These are phyloP conservation scores for Curvularia sp. DNA, from an alignment of 2,329 filamentous ascomycete species.

Conservation along the genomic window DNA sequence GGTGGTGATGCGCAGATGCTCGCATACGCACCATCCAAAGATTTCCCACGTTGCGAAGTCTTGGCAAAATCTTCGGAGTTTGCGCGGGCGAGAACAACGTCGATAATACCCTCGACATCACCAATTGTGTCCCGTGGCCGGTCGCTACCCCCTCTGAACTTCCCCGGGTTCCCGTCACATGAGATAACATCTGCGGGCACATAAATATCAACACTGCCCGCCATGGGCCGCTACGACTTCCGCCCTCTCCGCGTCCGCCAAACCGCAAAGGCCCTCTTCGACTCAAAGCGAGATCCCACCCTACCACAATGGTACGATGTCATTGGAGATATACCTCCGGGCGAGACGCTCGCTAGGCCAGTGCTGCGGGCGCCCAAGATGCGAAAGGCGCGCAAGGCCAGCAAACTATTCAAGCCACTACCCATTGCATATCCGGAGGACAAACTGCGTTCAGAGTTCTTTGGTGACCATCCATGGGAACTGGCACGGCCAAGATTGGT, in stretches of 20 bases:
- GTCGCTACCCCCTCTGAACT: not conserved
- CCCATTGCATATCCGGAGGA: slow-evolving; percentile 84
- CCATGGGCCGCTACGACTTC: slow-evolving; percentile 63
- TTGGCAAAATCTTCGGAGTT: slow-evolving; percentile 17
- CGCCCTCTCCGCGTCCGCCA: slow-evolving; percentile 61
- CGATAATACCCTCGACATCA: slow-evolving; percentile 10
- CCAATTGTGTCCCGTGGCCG: slow-evolving; percentile 13
- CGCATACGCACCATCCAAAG: slow-evolving; percentile 10
- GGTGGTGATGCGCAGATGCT: slow-evolving; percentile 12
- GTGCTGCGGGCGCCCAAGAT: slow-evolving; percentile 56
- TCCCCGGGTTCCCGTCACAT: not conserved
- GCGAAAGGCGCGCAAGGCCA: slow-evolving; percentile 63
- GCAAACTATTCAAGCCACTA: slow-evolving; percentile 81
- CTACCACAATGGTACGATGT: slow-evolving; percentile 66
- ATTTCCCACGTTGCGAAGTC: slow-evolving; percentile 21
- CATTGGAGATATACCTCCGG: slow-evolving; percentile 65
- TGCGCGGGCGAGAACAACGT: slow-evolving; percentile 12
- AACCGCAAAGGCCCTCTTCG: slow-evolving; percentile 59
- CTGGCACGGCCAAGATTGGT: slow-evolving; percentile 85
- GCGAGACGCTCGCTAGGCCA: slow-evolving; percentile 66
- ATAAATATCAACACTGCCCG: slow-evolving; percentile 11
- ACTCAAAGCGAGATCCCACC: slow-evolving; percentile 50
- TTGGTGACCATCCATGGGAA: slow-evolving; percentile 96
- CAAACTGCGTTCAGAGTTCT: slow-evolving; percentile 79
- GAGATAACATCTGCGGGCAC: not conserved